phyloP scores from a whole-genome alignment of 257 asterid genomes.

The Lycium ferocissimum region DNA sequence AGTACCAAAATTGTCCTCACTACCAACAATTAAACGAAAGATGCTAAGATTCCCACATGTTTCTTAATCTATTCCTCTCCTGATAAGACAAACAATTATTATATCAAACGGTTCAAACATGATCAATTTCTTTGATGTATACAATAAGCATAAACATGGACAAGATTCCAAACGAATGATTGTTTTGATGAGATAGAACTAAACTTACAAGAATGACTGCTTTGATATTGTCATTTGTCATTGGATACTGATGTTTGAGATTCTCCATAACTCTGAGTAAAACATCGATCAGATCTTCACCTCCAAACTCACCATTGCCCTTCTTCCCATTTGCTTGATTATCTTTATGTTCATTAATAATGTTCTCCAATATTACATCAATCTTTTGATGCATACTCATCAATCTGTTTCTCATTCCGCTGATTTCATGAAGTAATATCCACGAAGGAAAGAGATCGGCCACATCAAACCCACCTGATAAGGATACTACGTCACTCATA shows the following conservation, averaged over 20 bases:
- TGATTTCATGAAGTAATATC: background rate
- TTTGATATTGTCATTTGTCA: slow-evolving; percentile 28
- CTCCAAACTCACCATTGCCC: background rate
- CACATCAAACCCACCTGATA: background rate
- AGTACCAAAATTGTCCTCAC: background rate
- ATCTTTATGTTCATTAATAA: slow-evolving; percentile 24
- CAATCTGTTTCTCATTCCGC: slow-evolving; percentile 17
- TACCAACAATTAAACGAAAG: too few species aligned
- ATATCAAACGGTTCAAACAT: too few species aligned
- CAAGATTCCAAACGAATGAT: background rate
- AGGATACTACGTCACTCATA: background rate
- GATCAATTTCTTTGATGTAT: background rate
- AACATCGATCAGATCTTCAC: slow-evolving; percentile 20
- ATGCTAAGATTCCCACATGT: too few species aligned
- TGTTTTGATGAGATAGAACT: background rate
- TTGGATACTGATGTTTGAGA: background rate
- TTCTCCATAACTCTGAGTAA: slow-evolving; percentile 22
- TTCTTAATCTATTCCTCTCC: too few species aligned
- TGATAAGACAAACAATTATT: too few species aligned
- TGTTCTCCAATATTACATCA: slow-evolving; percentile 26
- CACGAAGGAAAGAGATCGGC: background rate
- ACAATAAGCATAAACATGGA: background rate
- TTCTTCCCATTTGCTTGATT: background rate
- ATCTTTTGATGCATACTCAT: slow-evolving; percentile 22
- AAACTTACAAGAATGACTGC: slow-evolving; percentile 25